Conservation (phyloP, 2,329 filamentous ascomycete species). For the Daldinia sp. region DNA sequence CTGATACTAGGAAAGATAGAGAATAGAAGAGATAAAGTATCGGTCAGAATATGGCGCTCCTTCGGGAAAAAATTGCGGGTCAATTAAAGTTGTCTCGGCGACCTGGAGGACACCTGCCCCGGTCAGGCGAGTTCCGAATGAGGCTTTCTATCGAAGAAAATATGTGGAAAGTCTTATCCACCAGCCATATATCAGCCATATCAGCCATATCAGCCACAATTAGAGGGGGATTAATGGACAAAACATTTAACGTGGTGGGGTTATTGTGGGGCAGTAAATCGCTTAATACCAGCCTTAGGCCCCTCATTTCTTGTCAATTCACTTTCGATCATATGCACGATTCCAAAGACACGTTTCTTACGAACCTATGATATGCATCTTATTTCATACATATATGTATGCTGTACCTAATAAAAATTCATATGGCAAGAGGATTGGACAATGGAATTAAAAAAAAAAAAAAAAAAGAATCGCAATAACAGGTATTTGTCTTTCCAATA, state of each 20-base stretch:
- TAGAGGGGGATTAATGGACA: neutral
- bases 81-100: conserved; percentile 32
- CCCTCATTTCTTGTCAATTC: conserved; percentile 4
- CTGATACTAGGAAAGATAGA: conserved; percentile 23
- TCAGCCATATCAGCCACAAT: conserved; percentile 1
- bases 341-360: neutral
- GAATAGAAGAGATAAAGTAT: conserved; percentile 30
- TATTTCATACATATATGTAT: no score
- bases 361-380: no score
- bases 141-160: neutral
- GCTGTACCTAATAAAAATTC: neutral
- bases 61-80: conserved; percentile 30
- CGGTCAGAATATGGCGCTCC: conserved; percentile 39
- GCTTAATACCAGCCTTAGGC: conserved; percentile 3
- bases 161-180: neutral
- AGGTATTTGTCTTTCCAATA: neutral
- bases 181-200: neutral
- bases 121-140: conserved; percentile 9
- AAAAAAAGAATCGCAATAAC: no score
- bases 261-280: neutral
- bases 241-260: neutral
- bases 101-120: conserved; percentile 22
- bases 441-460: neutral
- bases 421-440: neutral
- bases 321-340: neutral